These are phyloP conservation scores for Cadophora sp. DNA, from an alignment of 2,329 filamentous ascomycete species.

Conservation along the genomic window DNA sequence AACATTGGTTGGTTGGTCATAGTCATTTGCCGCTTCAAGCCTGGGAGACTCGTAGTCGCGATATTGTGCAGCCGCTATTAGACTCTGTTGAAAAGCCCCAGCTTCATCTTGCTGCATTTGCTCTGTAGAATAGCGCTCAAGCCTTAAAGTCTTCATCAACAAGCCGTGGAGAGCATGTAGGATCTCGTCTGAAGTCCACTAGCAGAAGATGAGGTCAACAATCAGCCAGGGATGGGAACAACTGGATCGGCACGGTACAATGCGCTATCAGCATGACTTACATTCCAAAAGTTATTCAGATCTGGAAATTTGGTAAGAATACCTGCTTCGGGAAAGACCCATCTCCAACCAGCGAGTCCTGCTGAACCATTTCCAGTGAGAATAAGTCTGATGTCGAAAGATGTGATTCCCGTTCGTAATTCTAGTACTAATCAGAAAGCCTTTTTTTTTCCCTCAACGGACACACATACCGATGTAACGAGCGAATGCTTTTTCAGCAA, in stretches of 20 bases:
- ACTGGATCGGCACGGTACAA: neutral
- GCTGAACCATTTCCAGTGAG: neutral
- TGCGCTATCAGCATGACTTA: neutral
- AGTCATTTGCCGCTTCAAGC: neutral
- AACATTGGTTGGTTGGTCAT: neutral
- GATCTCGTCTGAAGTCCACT: constrained; percentile 14
- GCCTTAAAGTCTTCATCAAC: neutral
- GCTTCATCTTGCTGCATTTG: neutral
- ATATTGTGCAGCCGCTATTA: no score
- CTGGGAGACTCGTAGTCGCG: neutral
- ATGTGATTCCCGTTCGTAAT: neutral
- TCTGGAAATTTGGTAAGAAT: constrained; percentile 4
- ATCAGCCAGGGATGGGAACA: neutral
- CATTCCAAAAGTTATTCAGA: neutral
- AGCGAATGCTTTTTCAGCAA: constrained; percentile 9
- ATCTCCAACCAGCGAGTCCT: constrained; percentile 12
- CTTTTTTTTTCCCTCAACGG: no score
- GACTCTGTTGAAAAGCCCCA: neutral
- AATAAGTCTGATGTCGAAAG: neutral
- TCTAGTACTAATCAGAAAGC: neutral
- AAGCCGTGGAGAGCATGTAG: constrained; percentile 12
- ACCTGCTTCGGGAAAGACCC: constrained; percentile 10
- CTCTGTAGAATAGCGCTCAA: neutral
- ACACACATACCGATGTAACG: neutral
- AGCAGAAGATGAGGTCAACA: neutral